phyloP scores from a whole-genome alignment of 331 rosid genomes.

The Cydonia oblonga region DNA sequence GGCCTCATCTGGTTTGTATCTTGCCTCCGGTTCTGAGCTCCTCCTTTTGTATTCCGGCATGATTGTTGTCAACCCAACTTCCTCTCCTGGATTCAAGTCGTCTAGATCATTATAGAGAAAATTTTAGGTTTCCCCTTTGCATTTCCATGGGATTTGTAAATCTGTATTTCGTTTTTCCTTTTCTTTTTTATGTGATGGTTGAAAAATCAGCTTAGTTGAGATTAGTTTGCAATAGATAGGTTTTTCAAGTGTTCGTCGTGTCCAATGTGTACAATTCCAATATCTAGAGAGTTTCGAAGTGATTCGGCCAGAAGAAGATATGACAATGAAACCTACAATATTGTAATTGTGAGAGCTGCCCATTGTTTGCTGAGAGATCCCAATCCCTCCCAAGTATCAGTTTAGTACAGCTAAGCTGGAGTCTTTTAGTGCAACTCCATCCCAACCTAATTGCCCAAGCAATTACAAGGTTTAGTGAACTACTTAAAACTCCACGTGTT shows the following conservation, averaged over 20 bases:
- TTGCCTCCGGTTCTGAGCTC: constrained; percentile 91
- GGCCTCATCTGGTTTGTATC: constrained; percentile 90
- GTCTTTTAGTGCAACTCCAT: no score
- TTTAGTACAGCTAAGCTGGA: neutral
- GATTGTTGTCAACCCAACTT: constrained; percentile 1
- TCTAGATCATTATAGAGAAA: constrained; percentile 5
- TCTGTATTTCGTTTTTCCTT: neutral
- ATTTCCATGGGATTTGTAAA: constrained; percentile 28
- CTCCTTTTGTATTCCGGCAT: constrained; percentile 78
- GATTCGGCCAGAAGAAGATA: neutral
- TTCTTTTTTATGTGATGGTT: neutral
- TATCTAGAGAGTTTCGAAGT: neutral
- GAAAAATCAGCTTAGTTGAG: constrained; percentile 2
- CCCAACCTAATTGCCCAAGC: no score
- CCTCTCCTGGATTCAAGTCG: constrained; percentile 13
- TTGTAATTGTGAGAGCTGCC: neutral
- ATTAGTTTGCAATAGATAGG: neutral
- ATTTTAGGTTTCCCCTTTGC: constrained; percentile 9
- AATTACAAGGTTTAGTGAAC: constrained; percentile 44
- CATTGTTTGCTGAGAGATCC: neutral
- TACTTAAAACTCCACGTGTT: neutral
- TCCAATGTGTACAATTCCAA: constrained; percentile 17
- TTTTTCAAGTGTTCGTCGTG: neutral
- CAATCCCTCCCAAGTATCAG: no score
- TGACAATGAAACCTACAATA: neutral